Evolutionary conservation across 768 basidiomycete genomes (phyloP).

Genomic region (Dioszegia hungarica): DNA sequence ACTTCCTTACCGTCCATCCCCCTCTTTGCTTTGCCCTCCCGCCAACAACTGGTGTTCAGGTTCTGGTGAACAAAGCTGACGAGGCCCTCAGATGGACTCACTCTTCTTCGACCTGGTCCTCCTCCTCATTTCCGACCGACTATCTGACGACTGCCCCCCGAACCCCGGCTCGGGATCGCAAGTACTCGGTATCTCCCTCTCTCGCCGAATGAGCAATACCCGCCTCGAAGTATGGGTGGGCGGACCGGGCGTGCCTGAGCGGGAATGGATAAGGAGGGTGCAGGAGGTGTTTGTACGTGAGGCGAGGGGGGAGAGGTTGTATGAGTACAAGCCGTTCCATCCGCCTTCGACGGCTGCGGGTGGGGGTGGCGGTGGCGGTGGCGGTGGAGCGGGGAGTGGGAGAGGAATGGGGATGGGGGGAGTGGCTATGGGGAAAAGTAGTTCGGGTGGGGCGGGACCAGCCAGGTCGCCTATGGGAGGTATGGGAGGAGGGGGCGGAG

Average conservation of each 20-base stretch:
- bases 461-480: too few relatives aligned
- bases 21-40: too few relatives aligned
- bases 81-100: slow-evolving; percentile 38
- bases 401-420: neutral
- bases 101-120: slow-evolving; percentile 32
- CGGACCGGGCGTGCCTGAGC: slow-evolving; percentile 1
- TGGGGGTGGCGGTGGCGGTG: neutral
- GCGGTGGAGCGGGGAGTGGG: neutral
- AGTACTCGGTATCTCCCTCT: slow-evolving; percentile 7
- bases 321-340: slow-evolving; percentile 11
- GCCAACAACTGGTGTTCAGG: too few relatives aligned
- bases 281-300: neutral
- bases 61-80: too few relatives aligned
- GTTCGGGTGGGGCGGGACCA: too few relatives aligned
- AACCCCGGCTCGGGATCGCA: neutral
- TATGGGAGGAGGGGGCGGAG: too few relatives aligned
- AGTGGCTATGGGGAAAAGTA: too few relatives aligned
- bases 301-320: slow-evolving; percentile 4
- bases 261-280: slow-evolving; percentile 13
- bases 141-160: neutral
- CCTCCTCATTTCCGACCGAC: slow-evolving; percentile 10
- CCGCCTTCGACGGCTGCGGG: neutral
- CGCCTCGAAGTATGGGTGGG: slow-evolving; percentile 39
- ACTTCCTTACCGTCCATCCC: too few relatives aligned
- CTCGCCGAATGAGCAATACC: slow-evolving; percentile 12